phyloP scores from a whole-genome alignment of 2,329 filamentous ascomycete genomes.

The Cordyceps pruinosa region DNA sequence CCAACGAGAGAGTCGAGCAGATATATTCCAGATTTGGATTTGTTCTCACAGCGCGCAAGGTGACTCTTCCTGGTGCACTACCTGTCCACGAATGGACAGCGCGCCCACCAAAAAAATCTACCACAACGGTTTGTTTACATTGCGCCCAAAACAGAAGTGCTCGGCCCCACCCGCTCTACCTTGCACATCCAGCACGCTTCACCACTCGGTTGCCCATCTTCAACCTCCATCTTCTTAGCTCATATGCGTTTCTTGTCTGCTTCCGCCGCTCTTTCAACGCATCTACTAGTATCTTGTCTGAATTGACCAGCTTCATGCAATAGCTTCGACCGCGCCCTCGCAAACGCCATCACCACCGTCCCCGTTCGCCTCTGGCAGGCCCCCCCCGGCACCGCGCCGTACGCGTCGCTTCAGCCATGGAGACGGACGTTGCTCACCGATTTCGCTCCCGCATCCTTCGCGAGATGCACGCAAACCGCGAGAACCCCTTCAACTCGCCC shows the following conservation, averaged over 20 bases:
- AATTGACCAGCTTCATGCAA: slow-evolving; percentile 8
- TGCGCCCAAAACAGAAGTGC: slow-evolving; percentile 25
- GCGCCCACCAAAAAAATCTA: too few species aligned
- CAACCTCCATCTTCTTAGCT: slow-evolving; percentile 3
- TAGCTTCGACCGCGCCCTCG: not conserved
- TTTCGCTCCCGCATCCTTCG: slow-evolving; percentile 43
- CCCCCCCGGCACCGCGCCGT: slow-evolving; percentile 14
- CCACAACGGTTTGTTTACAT: slow-evolving; percentile 29
- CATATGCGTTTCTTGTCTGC: slow-evolving; percentile 3
- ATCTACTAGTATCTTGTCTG: slow-evolving; percentile 1
- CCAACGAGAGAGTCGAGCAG: too few species aligned
- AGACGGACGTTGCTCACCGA: slow-evolving; percentile 33
- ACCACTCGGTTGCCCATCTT: not conserved
- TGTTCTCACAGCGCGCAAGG: too few species aligned
- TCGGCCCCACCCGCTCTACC: slow-evolving; percentile 14
- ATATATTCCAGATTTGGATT: too few species aligned
- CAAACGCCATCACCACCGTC: not conserved
- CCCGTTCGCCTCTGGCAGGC: not conserved
- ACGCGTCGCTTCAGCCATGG: slow-evolving; percentile 30
- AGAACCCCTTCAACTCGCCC: slow-evolving; percentile 52
- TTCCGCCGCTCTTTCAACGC: not conserved
- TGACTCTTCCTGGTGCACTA: too few species aligned
- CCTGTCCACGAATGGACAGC: too few species aligned
- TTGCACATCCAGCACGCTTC: not conserved
- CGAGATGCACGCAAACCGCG: slow-evolving; percentile 46